Evolutionary conservation across 2,329 filamentous ascomycete species (phyloP).

Genomic region (Pezicula carpinea): DNA sequence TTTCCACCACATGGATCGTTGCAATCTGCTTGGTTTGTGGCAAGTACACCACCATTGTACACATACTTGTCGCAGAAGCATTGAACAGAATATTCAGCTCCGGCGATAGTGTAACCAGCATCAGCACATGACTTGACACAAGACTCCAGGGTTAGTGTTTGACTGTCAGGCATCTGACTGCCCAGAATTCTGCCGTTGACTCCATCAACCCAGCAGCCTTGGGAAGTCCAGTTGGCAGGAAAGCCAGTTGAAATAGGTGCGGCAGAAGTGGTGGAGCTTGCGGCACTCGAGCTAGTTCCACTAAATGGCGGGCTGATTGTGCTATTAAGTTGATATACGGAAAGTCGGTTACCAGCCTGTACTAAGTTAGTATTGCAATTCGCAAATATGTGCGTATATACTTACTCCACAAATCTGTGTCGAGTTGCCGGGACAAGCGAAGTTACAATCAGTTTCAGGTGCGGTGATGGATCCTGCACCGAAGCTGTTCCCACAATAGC

Average conservation of each 20-base stretch:
- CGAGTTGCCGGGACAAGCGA: constrained; percentile 14
- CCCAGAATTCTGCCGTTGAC: constrained; percentile 17
- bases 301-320: constrained; percentile 2
- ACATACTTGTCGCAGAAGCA: constrained; percentile 27
- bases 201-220: constrained; percentile 24
- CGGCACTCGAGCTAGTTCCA: constrained; percentile 4
- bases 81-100: constrained; percentile 29
- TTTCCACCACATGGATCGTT: constrained; percentile 21
- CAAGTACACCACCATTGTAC: constrained; percentile 18
- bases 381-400: too few relatives aligned
- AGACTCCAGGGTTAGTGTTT: constrained; percentile 15
- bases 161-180: constrained; percentile 16
- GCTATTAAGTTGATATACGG: constrained; percentile 13
- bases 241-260: constrained; percentile 11
- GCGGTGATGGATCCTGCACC: constrained; percentile 7
- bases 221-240: constrained; percentile 20
- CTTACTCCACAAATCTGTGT: constrained; percentile 15
- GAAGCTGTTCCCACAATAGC: constrained; percentile 44
- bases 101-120: constrained; percentile 25
- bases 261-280: constrained; percentile 6
- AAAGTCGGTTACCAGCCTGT: constrained; percentile 13
- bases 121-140: constrained; percentile 30
- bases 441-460: constrained; percentile 11
- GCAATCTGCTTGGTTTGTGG: constrained; percentile 31
- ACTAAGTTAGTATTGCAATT: too few relatives aligned